These are phyloP conservation scores for Eimeria maxima DNA, from an alignment of 169 alveolate species.

Conservation along the genomic window DNA sequence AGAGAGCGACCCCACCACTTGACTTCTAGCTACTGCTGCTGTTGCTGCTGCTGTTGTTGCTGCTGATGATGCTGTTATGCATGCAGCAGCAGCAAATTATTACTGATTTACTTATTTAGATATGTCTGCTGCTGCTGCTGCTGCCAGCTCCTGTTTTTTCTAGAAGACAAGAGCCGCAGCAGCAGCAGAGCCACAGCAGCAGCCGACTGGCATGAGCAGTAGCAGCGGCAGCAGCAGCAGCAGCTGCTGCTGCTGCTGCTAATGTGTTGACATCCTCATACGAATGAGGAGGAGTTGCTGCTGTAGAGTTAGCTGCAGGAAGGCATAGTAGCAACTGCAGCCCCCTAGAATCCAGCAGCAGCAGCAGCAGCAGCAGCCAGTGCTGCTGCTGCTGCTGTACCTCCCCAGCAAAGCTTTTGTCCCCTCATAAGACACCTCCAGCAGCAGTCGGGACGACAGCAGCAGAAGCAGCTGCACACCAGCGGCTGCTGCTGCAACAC, in stretches of 20 bases:
- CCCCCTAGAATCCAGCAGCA: neutral
- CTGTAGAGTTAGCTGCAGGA: neutral
- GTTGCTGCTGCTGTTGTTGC: constrained; percentile 22
- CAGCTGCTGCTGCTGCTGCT: constrained; percentile 22
- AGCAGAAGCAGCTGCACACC: neutral
- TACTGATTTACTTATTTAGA: neutral
- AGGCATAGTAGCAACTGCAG: neutral
- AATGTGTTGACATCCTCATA: neutral
- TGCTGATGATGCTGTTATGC: neutral
- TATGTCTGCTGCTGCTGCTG: constrained; percentile 14
- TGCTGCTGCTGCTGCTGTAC: neutral
- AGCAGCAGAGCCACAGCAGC: neutral
- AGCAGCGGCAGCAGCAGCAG: constrained; percentile 20
- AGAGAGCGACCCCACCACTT: constrained; percentile 15
- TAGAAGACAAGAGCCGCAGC: neutral
- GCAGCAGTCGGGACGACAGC: neutral
- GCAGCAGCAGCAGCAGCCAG: neutral
- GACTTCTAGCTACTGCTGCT: neutral
- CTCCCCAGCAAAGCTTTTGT: neutral
- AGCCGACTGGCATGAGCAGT: neutral
- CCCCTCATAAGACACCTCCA: neutral
- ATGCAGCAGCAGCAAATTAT: neutral
- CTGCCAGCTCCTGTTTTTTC: neutral
- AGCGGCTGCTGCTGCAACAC: no score
- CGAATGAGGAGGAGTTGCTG: neutral